A percentile compares a stretch with the other conserved stretches of the same genome.
These are phyloP conservation scores for Danielozyma ontarioensis DNA, from an alignment of 805 yeast genomes.

Conservation along the genomic window DNA sequence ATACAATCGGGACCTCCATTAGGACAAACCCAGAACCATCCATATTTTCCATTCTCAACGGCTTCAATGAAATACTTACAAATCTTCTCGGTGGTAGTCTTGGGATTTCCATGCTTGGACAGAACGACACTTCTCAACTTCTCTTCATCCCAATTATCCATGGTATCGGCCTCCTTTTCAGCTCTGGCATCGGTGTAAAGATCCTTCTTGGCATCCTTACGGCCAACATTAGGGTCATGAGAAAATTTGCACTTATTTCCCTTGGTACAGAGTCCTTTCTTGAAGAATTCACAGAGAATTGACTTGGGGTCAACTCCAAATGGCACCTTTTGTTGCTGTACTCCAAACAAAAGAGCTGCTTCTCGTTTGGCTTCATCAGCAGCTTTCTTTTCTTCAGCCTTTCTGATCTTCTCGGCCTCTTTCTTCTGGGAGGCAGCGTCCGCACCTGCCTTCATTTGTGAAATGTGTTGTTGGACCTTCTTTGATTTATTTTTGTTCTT, in stretches of 20 bases:
- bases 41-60: conserved; percentile 94
- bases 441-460: conserved; percentile 36
- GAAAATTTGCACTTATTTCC: conserved; percentile 88
- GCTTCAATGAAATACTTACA: conserved; percentile 95
- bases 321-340: conserved; percentile 79
- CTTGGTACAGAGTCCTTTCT: conserved; percentile 77
- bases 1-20: conserved; percentile 90
- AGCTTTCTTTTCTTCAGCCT: conserved; percentile 78
- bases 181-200: conserved; percentile 84
- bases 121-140: conserved; percentile 79
- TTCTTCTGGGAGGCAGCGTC: conserved; percentile 57
- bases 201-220: conserved; percentile 87
- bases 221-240: conserved; percentile 80
- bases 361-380: conserved; percentile 86
- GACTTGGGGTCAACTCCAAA: conserved; percentile 98
- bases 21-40: conserved; percentile 99
- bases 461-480: conserved; percentile 66
- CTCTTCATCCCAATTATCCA: conserved; percentile 97
- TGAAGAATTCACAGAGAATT: conserved; percentile 85
- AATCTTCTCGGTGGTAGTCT: conserved; percentile 89
- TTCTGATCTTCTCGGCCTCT: conserved; percentile 68
- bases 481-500: conserved; percentile 93
- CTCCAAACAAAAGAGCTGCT: conserved; percentile 71
- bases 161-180: conserved; percentile 72
- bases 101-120: conserved; percentile 92